phyloP scores from a whole-genome alignment of 1,139 yeast species.

The Candida anutae region DNA sequence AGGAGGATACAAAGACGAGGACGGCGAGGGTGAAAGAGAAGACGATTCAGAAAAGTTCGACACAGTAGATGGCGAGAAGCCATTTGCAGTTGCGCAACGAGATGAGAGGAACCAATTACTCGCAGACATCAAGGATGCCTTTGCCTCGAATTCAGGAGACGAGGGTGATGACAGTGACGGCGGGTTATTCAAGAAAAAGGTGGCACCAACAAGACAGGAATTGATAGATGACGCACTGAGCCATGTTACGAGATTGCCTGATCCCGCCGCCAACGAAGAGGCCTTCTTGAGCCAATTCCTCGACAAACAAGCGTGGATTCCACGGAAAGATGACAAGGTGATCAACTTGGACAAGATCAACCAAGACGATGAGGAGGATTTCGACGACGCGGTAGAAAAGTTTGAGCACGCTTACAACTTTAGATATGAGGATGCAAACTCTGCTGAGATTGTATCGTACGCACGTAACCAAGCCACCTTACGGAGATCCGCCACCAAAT shows the following conservation, averaged over 20 bases:
- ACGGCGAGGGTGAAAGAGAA: slow-evolving; percentile 25
- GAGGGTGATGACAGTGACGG: slow-evolving; percentile 43
- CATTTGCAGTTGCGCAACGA: slow-evolving; percentile 64
- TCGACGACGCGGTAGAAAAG: slow-evolving; percentile 85
- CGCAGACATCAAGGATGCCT: slow-evolving; percentile 66
- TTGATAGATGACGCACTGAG: slow-evolving; percentile 10
- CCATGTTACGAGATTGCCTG: slow-evolving; percentile 41
- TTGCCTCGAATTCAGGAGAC: slow-evolving; percentile 36
- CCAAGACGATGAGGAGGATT: slow-evolving; percentile 72
- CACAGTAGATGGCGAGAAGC: slow-evolving; percentile 52
- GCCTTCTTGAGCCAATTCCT: slow-evolving; percentile 69
- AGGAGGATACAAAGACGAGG: slow-evolving; percentile 48
- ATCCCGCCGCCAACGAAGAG: slow-evolving; percentile 58
- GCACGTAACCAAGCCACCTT: slow-evolving; percentile 93
- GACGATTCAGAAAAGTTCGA: slow-evolving; percentile 24
- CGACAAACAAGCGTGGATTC: slow-evolving; percentile 83
- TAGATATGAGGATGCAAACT: slow-evolving; percentile 85
- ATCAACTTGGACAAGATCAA: slow-evolving; percentile 50
- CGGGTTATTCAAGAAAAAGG: slow-evolving; percentile 49
- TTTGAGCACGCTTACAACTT: slow-evolving; percentile 92
- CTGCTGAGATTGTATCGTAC: slow-evolving; percentile 90
- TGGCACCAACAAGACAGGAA: slow-evolving; percentile 11
- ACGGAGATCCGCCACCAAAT: slow-evolving; percentile 67
- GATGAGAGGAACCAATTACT: slow-evolving; percentile 70
- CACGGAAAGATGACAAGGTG: slow-evolving; percentile 47